Evolutionary conservation across 352 stramenopile genomes (phyloP).

Genomic region (Peronospora tabacina): DNA sequence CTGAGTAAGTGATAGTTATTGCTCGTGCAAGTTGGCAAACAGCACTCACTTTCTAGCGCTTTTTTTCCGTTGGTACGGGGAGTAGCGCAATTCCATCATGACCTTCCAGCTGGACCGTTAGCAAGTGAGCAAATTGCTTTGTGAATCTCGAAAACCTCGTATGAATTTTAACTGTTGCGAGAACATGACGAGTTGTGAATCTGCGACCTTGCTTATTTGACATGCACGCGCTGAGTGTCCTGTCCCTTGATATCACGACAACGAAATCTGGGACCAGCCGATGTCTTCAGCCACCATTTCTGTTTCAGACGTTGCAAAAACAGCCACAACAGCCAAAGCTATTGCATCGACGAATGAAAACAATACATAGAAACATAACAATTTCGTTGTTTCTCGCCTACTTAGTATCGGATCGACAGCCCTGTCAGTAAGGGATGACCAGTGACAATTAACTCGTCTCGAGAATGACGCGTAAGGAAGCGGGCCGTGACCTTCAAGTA

Average conservation of each 20-base stretch:
- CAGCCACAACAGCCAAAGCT: constrained; percentile 4
- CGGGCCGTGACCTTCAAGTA: constrained; percentile 47
- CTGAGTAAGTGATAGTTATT: not conserved
- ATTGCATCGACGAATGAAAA: constrained; percentile 6
- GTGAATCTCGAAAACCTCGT: constrained; percentile 12
- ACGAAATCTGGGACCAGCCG: constrained; percentile 17
- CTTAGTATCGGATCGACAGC: constrained; percentile 59
- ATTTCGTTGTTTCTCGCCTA: not conserved
- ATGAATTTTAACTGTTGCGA: constrained; percentile 2
- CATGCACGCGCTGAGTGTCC: constrained; percentile 1
- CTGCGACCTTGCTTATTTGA: constrained; percentile 21
- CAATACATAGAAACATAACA: not conserved
- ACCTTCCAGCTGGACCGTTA: constrained; percentile 3
- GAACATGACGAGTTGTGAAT: constrained; percentile 12
- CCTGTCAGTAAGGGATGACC: constrained; percentile 69
- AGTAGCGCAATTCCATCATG: constrained; percentile 26
- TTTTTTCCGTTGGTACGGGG: constrained; percentile 27
- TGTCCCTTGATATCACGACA: constrained; percentile 2
- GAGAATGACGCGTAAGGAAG: constrained; percentile 62
- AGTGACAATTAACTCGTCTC: constrained; percentile 50
- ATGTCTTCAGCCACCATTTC: constrained; percentile 7
- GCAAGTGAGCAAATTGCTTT: constrained; percentile 19
- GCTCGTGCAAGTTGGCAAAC: not conserved
- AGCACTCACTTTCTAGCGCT: constrained; percentile 29
- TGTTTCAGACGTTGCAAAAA: constrained; percentile 13